Base-by-base conservation (phyloP, 2,329 filamentous ascomycete species). In the Trichoderma simmonsii region DNA sequence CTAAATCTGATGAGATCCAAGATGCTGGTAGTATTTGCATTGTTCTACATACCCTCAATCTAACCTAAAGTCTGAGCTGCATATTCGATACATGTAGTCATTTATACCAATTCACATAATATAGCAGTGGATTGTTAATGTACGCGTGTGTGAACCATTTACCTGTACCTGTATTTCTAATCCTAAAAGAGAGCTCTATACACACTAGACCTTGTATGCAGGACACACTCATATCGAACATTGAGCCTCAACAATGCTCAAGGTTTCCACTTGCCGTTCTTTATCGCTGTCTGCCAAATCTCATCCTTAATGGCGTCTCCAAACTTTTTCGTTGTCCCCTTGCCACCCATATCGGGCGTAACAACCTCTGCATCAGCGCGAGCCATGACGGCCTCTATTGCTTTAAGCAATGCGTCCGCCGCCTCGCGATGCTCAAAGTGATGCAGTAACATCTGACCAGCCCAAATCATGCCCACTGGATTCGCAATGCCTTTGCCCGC, bases 401-500 rank as follows among this genome's bases (percentile, higher is more conserved):
- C 86, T 61, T 85, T 84, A 14, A 88, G 85, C 76, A 89, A 85
- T 71, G 86, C 85, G 54, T 91, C 84, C 2, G 90, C 79, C 0
- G 79, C 78, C 1, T 75, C 77, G 0, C 48, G 63, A 6, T 72
- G 73, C 1, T 76, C 77, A 51, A 80, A 78, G 6, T 79, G 78
- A 1, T 76, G 71, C 2, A 80, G 24, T 76, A 90, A 76, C 87
- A 89, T 89, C 77, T 89, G 87, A 0, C 84, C 83, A 1, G 85
- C 87, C 87, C 88, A 90, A 77, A 90, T 88, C 0, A 87, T 88
- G 1, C 1, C 67, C 39, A 70, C 67, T 7, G 92, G 92, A 81
- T 94, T 93, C 70, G 92, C 91, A 61, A 92, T 86, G n/a, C 90
- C 90, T 80, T 91, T 87, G 66, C 91, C 91, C 9, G 88, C 88